Conservation (phyloP, 176 grass and related monocot species). For the Leersia perrieri region DNA sequence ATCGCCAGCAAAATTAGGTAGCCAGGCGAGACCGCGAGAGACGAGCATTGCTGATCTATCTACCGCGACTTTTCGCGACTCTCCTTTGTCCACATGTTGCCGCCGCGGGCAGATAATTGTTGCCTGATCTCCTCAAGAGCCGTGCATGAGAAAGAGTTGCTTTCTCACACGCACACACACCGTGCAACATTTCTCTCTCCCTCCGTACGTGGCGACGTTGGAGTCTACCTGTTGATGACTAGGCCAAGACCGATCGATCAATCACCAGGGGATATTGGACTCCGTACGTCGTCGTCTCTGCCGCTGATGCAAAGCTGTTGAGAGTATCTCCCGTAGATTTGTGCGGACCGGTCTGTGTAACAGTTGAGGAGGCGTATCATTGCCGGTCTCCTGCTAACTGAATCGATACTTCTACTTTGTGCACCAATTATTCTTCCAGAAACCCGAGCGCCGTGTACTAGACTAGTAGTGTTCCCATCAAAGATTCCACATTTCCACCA, state of each 20-base stretch:
- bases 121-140: conserved; percentile 12
- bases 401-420: not conserved
- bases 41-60: no score
- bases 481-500: no score
- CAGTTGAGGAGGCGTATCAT: not conserved
- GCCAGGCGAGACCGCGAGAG: conserved; percentile 18
- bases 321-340: not conserved
- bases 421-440: not conserved
- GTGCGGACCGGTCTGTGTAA: not conserved
- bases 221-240: conserved; percentile 21
- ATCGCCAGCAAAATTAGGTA: not conserved
- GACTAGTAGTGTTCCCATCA: not conserved
- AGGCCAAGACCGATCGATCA: not conserved
- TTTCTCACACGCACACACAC: not conserved
- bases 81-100: conserved; percentile 17
- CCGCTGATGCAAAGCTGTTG: not conserved
- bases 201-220: conserved; percentile 17
- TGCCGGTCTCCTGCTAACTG: not conserved
- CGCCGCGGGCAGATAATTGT: conserved; percentile 27
- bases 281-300: not conserved
- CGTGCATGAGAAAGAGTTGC: not conserved
- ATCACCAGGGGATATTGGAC: no score
- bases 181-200: not conserved
- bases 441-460: not conserved
- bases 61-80: not conserved